Conservation (phyloP, 2,329 filamentous ascomycete species). For the Talaromyces marneffei region DNA sequence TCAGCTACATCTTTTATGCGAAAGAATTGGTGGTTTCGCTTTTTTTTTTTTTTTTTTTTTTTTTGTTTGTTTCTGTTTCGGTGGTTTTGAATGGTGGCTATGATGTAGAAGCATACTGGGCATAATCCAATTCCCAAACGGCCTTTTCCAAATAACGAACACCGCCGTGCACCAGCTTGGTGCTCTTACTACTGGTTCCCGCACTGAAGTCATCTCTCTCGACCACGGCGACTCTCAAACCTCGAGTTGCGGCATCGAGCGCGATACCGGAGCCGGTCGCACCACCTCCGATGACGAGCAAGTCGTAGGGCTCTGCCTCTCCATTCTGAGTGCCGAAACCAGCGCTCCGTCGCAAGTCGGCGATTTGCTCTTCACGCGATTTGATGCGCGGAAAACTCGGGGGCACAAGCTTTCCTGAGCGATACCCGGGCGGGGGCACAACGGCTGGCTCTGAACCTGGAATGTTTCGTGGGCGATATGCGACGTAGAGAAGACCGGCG, state of each 20-base stretch:
- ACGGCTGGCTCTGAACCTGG: conserved; percentile 57
- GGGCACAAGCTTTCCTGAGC: conserved; percentile 52
- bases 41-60: neutral
- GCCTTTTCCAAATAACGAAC: conserved; percentile 83
- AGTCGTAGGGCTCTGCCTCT: conserved; percentile 59
- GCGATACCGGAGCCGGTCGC: conserved; percentile 77
- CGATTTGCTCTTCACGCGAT: conserved; percentile 46
- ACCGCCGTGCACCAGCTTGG: conserved; percentile 78
- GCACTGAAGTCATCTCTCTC: conserved; percentile 78
- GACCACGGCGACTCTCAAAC: conserved; percentile 72
- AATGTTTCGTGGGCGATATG: conserved; percentile 59
- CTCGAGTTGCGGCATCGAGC: conserved; percentile 71
- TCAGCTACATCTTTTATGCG: neutral
- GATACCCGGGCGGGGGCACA: conserved; percentile 59
- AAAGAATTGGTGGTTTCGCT: neutral
- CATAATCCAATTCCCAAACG: conserved; percentile 78
- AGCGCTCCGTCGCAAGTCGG: conserved; percentile 45
- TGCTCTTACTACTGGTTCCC: conserved; percentile 80
- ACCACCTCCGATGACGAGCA: conserved; percentile 72
- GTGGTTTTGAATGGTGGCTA: neutral
- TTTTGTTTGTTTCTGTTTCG: neutral
- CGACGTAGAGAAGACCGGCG: conserved; percentile 54
- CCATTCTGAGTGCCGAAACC: conserved; percentile 12
- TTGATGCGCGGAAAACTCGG: conserved; percentile 50
- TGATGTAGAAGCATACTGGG: conserved; percentile 50